Evolutionary conservation across 768 basidiomycete genomes (phyloP), one percentile per base, ranked within the genome.

Genomic region (Leccinum imitatum): DNA sequence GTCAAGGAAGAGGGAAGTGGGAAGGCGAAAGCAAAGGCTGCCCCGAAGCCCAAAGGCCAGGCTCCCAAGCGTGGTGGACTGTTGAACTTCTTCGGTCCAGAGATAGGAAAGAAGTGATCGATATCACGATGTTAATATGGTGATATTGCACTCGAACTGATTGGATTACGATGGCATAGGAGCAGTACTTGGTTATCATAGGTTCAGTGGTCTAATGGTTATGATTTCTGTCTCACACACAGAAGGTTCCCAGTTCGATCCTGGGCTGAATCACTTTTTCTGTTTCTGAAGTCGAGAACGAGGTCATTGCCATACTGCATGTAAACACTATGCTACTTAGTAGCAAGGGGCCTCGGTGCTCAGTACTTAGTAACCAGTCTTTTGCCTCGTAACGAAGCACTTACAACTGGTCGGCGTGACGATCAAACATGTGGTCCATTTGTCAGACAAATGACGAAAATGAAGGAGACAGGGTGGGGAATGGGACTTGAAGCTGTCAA

Each of bases 171-270:
- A 19, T 0, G 2, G 15, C 17, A 33, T 33, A 2, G 7, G 21
- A 3, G 4, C 5, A 1, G 4, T 1, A 5, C 13, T 35, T 35
- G 0, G 8, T 0, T 0, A 5, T 7, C 15, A 4, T 6, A 15
- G 67, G 76, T 77, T 77, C 76, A 77, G 63, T 77, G 76, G 76
- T 77, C 76, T 77, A 77, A 76, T 78, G 76, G 76, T 77, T 78
- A 77, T 77, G 76, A 77, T 77, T 78, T 77, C 77, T 78, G 76
- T 78, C 76, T 77, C 75, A 78, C 75, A 76, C 77, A 78, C 77
- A 78, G 76, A 77, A 78, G 76, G 76, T 77, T 77, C 76, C 75
- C 75, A 76, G 76, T 77, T 77, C 76, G 76, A 77, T 76, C 77
- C 76, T 76, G 75, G 75, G 76, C 63, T 77, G 77, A 77, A 65